phyloP scores from a whole-genome alignment of 2,329 filamentous ascomycete species.

The Phialemoniopsis sp. region DNA sequence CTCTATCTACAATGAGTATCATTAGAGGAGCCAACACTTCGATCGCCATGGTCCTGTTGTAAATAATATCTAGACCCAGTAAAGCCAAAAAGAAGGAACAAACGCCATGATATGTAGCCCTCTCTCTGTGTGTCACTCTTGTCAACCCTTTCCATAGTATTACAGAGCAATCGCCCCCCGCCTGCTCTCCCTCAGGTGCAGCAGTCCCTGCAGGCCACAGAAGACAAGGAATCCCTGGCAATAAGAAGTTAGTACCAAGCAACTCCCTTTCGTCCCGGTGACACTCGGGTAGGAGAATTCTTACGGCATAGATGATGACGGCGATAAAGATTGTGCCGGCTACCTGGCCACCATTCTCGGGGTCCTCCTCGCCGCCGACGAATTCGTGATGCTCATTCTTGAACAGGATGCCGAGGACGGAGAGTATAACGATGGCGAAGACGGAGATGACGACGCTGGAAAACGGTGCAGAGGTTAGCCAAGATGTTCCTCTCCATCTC shows the following conservation, averaged over 20 bases:
- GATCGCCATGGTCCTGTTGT: no score
- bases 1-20: no score
- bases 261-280: no score
- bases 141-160: constrained; percentile 4
- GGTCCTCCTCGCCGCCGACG: constrained; percentile 70
- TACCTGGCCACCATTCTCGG: constrained; percentile 70
- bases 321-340: constrained; percentile 83
- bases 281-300: constrained; percentile 27
- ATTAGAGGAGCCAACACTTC: no score
- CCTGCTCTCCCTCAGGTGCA: constrained; percentile 79
- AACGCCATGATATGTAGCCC: no score
- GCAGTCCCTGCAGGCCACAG: constrained; percentile 82
- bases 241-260: constrained; percentile 1
- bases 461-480: neutral
- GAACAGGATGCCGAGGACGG: constrained; percentile 67
- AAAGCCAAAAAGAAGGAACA: no score
- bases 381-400: constrained; percentile 77
- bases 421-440: constrained; percentile 63
- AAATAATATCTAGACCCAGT: no score
- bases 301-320: constrained; percentile 83
- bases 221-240: constrained; percentile 81
- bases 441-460: constrained; percentile 67
- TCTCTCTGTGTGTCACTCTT: no score
- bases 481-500: no score
- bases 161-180: constrained; percentile 78